Evolutionary conservation across 2,329 filamentous ascomycete species (phyloP), one percentile per base, ranked within the genome.

Genomic region (Sporothrix phasma): DNA sequence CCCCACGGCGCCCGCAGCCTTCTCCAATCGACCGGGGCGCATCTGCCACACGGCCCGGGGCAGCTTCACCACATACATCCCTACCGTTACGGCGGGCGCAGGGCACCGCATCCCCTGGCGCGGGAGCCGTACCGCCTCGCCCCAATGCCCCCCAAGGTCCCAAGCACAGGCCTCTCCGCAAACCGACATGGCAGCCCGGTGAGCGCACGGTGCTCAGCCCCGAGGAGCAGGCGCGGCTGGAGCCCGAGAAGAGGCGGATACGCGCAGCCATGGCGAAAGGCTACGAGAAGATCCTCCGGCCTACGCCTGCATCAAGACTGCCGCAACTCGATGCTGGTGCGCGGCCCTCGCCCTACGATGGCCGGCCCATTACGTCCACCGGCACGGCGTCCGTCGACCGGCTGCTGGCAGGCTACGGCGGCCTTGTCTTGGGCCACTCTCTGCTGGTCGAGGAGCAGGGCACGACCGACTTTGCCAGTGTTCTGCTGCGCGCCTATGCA

Each of bases 401-500:
- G 65, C 80, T 96, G 19, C 80, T 99, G 1, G 91, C 91, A 46
- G 92, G 93, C 0, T 93, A 97, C 76, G 84, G 87, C 4, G 94
- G 94, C 0, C 79, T 97, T 4, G 85, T 90, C 0, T 80, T 97
- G 6, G 94, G 94, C 0, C 90, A 85, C 19, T 89, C 87, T 0
- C 72, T 97, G 0, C 76, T 99, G 5, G 78, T 97, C 37, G 90
- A 93, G 72, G 94, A 99, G 71, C 88, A 86, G 64, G 93, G 93
- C 0, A 96, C 93, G 0, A 99, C 94, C 0, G 94, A 99, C 74
- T 99, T 96, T 77, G 87, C 90, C 0, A 90, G 92, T 2, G 84
- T 90, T 29, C 77, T 97, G 65, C 76, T 97, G 51, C 84, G 89
- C 63, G 97, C 94, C 74, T 99, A 91, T 76, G 93, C 92, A 0